A percentile compares a stretch with the other conserved stretches of the same genome.
Conservation (phyloP, 176 grass and related monocot species). For the Paspalum notatum region DNA sequence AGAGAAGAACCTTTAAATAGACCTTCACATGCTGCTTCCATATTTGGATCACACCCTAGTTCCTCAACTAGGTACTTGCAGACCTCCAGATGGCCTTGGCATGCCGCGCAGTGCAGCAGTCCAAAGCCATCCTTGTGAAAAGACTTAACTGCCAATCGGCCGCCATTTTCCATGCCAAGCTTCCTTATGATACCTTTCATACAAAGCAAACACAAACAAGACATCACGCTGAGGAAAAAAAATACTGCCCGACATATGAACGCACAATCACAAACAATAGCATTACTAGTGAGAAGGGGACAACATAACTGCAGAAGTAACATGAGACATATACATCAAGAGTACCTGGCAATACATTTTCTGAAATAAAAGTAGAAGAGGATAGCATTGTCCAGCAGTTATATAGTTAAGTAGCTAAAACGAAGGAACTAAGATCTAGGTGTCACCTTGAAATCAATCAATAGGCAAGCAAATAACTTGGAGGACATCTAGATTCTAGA, state of each 20-base stretch:
- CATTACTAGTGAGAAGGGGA: not conserved
- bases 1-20: not conserved
- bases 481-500: not conserved
- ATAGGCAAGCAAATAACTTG: not conserved
- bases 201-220: not conserved
- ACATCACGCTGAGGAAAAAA: not conserved
- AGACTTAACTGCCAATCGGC: not conserved
- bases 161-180: not conserved
- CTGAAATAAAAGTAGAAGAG: not conserved
- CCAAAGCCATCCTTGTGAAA: not conserved
- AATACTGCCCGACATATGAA: not conserved
- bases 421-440: not conserved
- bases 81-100: slow-evolving; percentile 32
- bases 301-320: not conserved
- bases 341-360: no score
- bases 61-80: slow-evolving; percentile 52
- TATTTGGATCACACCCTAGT: slow-evolving; percentile 39
- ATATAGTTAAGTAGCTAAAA: not conserved
- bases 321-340: not conserved
- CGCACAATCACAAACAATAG: not conserved
- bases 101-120: slow-evolving; percentile 7
- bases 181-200: not conserved
- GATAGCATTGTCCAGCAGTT: not conserved
- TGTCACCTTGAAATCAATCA: not conserved
- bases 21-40: not conserved